These are phyloP conservation scores for Ascochyta koolunga DNA, from an alignment of 2,329 filamentous ascomycete genomes.

Conservation along the genomic window DNA sequence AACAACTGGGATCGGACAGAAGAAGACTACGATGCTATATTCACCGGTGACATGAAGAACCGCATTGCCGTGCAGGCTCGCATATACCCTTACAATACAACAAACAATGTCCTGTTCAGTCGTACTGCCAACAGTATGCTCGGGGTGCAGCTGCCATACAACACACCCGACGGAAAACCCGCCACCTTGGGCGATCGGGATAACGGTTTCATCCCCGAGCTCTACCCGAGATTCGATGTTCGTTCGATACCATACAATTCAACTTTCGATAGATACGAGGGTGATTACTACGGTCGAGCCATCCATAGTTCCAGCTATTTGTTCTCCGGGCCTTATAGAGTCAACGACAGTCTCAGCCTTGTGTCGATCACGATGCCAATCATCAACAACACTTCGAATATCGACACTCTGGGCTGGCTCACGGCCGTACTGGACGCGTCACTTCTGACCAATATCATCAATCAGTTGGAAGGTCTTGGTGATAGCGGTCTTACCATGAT, in stretches of 20 bases:
- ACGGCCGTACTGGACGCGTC: conserved; percentile 76
- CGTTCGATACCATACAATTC: conserved; percentile 41
- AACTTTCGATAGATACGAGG: conserved; percentile 45
- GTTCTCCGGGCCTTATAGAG: conserved; percentile 75
- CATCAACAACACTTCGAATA: conserved; percentile 66
- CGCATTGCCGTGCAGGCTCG: conserved; percentile 69
- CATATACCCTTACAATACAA: conserved; percentile 73
- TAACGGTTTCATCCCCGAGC: conserved; percentile 70
- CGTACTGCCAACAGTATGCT: conserved; percentile 56
- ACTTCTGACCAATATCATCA: conserved; percentile 66
- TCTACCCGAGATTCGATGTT: conserved; percentile 84
- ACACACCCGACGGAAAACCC: conserved; percentile 61
- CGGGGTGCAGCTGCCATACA: conserved; percentile 67
- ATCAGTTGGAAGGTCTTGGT: conserved; percentile 72
- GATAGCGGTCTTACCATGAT: conserved; percentile 72
- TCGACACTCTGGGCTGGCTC: conserved; percentile 79
- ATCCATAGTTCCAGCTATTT: conserved; percentile 62
- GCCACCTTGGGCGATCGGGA: conserved; percentile 66
- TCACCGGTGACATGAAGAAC: conserved; percentile 61
- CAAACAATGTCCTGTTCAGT: conserved; percentile 52
- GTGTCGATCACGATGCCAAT: conserved; percentile 83
- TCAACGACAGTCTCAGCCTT: conserved; percentile 76
- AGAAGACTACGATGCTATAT: conserved; percentile 73
- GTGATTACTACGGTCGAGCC: conserved; percentile 50
- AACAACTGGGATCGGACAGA: conserved; percentile 66